phyloP scores from a whole-genome alignment of 2,329 filamentous ascomycete genomes.

The Ceratocystis eucalypticola region DNA sequence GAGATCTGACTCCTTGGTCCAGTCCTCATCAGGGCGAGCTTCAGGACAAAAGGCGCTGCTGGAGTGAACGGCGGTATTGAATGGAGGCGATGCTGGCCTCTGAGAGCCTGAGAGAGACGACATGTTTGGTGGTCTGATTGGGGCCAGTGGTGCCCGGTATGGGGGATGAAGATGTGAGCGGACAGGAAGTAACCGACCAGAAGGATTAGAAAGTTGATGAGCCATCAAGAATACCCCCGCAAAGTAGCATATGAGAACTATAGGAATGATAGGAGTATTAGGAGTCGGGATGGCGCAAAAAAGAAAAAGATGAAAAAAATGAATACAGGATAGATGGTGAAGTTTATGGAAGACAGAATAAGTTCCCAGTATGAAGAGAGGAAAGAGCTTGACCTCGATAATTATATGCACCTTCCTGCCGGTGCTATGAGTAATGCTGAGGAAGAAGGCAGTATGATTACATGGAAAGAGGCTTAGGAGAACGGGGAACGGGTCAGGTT shows the following conservation, averaged over 20 bases:
- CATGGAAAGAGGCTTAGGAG: not conserved
- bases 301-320: not conserved
- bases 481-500: not conserved
- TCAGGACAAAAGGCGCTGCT: constrained; percentile 92
- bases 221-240: not conserved
- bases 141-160: not conserved
- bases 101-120: constrained; percentile 1
- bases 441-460: not conserved
- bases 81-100: not conserved
- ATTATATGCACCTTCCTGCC: not conserved
- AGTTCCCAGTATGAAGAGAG: not conserved
- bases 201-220: not conserved
- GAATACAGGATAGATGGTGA: not conserved
- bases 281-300: not conserved
- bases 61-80: constrained; percentile 31
- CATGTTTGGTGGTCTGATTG: not conserved
- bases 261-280: not conserved
- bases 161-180: not conserved
- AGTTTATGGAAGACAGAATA: not conserved
- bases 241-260: not conserved
- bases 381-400: not conserved
- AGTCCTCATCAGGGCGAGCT: constrained; percentile 92
- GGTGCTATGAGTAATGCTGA: not conserved
- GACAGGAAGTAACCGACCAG: not conserved
- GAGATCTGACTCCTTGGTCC: constrained; percentile 97